These are phyloP conservation scores for Scortechinia acanthostroma DNA, from an alignment of 2,329 filamentous ascomycete genomes.

Conservation along the genomic window DNA sequence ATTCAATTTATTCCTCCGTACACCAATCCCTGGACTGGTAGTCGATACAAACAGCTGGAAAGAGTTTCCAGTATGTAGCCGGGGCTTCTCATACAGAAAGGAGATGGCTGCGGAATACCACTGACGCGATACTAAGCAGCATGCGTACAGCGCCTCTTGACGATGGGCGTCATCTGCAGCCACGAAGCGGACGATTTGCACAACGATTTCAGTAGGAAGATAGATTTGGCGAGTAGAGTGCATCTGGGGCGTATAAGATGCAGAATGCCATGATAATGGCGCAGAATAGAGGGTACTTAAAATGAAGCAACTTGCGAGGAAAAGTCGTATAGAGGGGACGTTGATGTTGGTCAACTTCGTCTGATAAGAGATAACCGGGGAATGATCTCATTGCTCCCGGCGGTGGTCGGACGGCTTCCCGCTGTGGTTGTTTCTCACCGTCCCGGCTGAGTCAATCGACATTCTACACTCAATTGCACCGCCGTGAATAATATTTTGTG, in stretches of 20 bases:
- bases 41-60: constrained; percentile 35
- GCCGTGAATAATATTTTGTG: too few species aligned
- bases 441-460: too few species aligned
- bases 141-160: constrained; percentile 37
- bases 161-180: constrained; percentile 16
- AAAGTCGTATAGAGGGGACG: too few species aligned
- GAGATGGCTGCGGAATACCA: constrained; percentile 46
- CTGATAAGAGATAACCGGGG: too few species aligned
- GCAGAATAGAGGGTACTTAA: too few species aligned
- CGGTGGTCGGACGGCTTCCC: too few species aligned
- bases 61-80: constrained; percentile 34
- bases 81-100: constrained; percentile 41
- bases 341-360: too few species aligned
- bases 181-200: constrained; percentile 32
- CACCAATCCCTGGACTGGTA: constrained; percentile 11
- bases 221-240: constrained; percentile 16
- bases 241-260: too few species aligned
- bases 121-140: constrained; percentile 40
- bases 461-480: too few species aligned
- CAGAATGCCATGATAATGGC: too few species aligned
- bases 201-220: constrained; percentile 44
- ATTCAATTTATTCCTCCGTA: constrained; percentile 33
- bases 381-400: neutral
- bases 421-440: too few species aligned
- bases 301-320: too few species aligned